Base-by-base conservation (phyloP, 2,329 filamentous ascomycete genomes). In the Trichoderma sp. region DNA sequence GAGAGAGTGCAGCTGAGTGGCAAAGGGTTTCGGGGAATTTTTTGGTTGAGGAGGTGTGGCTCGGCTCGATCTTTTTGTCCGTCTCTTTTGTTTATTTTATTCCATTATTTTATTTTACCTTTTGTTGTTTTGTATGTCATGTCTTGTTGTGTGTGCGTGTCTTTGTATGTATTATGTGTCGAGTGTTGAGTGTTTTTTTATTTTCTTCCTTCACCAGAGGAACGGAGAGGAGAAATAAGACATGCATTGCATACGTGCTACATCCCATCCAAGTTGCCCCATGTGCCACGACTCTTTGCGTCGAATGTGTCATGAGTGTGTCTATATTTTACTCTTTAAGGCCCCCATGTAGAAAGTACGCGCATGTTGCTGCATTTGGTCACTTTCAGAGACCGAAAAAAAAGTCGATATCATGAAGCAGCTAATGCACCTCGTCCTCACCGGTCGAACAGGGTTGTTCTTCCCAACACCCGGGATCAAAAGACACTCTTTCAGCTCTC, bases 241-340 rank as follows among this genome's bases (percentile, higher is more conserved):
- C 65, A 68, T 68, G 65, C 65, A 68, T 68, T 58, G 53, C 65
- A 58, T 59, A 32, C 23, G 50, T 39, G 63, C 39, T 36, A 57
- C 64, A 28, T 15, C 47, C 12, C 32, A n/a, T 66, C 15, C 15
- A 36, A 11, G 34, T 36, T 36, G 34, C 34, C 34, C 34, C 43
- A 53, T 11, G 47, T 53, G 47, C 20, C 47, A 53, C 47, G 47
- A 53, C 47, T 53, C 47, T 43, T 43, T 23, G 47, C 47, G 47
- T 12, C 47, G 11, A 53, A 53, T 53, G 47, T 53, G 47, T 23
- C 47, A 53, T 53, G 9, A 53, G 47, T 53, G 47, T 53, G 47
- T 53, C 47, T 53, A 23, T 23, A 53, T 53, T 53, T 53, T 12
- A 1, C n/a, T 12, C 20, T n/a, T 17, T 9, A 12, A 11, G 11